Evolutionary conservation across 805 yeast species (phyloP), one percentile per base, ranked within the genome.

Genomic region (Cyberlindnera mrakii): DNA sequence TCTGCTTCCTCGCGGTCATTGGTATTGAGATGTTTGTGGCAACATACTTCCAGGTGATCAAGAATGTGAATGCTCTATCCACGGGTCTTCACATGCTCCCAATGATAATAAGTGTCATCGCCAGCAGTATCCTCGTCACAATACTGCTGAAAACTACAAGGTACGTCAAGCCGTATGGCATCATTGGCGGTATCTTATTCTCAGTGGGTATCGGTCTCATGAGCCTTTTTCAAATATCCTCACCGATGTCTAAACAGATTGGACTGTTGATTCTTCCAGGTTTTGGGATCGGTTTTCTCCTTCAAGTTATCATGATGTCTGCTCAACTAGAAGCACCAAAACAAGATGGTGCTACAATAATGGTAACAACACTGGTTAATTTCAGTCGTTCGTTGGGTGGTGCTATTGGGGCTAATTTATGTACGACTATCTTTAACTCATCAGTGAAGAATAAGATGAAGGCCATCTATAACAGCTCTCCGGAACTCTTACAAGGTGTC

Each of bases 291-390:
- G 27, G 27, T 10, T 23, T 23, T 23, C 27, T 23, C 11, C 27
- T 23, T 23, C 27, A 23, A 8, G 27, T 23, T 11, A 9, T 23
- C 27, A 23, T 23, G 27, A 23, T 23, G 9, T 23, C 27, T 23
- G 65, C 74, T 2, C 80, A 77, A 51, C 55, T 77, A 8, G 59
- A 66, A 18, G 77, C 78, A 10, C 80, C 82, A 30, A 72, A 75
- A 46, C 56, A 64, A 1, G 67, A 74, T 6, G 82, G 81, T 14
- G 67, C 72, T 3, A 64, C 67, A 6, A 72, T 77, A 37, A 54
- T 75, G 57, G 65, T 75, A 2, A 74, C 80, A 5, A 58, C 78
- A 1, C 62, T 68, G 39, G 43, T 72, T 44, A 65, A 67, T 47
- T 74, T 73, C 52, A 55, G 57, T 14, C 68, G 81, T 49, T 57